These are phyloP conservation scores for Raphanus raphanistrum DNA, from an alignment of 345 rosid species.

Conservation along the genomic window DNA sequence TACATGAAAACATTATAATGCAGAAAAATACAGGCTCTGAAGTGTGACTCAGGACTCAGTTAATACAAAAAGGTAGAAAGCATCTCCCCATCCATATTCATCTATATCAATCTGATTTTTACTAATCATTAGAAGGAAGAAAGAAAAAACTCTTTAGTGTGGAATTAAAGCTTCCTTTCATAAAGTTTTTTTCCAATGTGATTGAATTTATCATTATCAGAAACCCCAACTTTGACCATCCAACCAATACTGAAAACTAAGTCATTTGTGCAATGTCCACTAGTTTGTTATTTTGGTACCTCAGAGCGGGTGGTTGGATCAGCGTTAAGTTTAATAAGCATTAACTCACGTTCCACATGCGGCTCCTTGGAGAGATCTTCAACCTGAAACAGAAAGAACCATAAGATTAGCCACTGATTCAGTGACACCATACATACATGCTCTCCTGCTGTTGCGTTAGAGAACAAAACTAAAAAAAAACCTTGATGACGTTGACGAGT, in stretches of 20 bases:
- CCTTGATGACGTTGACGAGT: slow-evolving; percentile 95
- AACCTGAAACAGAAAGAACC: slow-evolving; percentile 48
- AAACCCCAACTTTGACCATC: slow-evolving; percentile 11
- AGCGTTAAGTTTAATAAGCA: slow-evolving; percentile 77
- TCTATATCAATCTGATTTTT: neutral
- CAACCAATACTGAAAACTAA: neutral
- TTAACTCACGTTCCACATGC: slow-evolving; percentile 87
- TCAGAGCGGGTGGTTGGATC: slow-evolving; percentile 62
- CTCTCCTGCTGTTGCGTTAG: neutral
- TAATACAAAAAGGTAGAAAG: neutral
- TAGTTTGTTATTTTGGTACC: slow-evolving; percentile 41
- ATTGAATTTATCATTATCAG: neutral
- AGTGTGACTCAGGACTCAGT: neutral
- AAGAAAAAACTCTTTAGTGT: neutral
- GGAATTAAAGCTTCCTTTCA: slow-evolving; percentile 15
- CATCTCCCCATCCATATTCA: neutral
- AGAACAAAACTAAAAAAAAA: slow-evolving; percentile 11
- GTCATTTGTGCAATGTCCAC: neutral
- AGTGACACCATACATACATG: neutral
- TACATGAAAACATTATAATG: slow-evolving; percentile 27
- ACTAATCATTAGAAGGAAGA: neutral
- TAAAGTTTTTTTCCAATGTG: neutral
- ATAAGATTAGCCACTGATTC: neutral
- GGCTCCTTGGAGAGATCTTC: slow-evolving; percentile 89
- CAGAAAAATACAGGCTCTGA: neutral